Evolutionary conservation across 208 protist species (phyloP).

Genomic region (Wallacemonas sp.): DNA sequence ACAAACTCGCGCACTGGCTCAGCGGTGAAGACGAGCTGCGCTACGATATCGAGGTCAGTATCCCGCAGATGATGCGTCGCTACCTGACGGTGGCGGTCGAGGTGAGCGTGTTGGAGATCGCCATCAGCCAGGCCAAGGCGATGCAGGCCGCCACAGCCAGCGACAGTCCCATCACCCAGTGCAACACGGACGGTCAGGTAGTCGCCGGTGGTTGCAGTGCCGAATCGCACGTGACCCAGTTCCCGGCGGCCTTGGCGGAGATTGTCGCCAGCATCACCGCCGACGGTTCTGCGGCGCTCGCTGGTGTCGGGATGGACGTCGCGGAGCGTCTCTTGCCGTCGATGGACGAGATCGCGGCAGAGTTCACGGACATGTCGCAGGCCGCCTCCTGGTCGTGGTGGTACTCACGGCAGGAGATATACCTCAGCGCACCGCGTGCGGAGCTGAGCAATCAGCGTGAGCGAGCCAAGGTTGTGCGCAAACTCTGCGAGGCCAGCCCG

Average conservation of each 20-base stretch:
- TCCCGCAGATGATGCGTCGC: constrained; percentile 17
- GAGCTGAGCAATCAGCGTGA: neutral
- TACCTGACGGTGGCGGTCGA: constrained; percentile 11
- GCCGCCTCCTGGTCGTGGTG: constrained; percentile 17
- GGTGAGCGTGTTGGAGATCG: constrained; percentile 1
- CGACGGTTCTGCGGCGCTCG: neutral
- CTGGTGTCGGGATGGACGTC: neutral
- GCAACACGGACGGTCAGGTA: too few relatives aligned
- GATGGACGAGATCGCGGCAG: constrained; percentile 2
- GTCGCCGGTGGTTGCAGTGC: too few relatives aligned
- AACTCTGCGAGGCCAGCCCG: neutral
- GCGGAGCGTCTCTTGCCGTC: neutral
- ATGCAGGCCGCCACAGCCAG: neutral
- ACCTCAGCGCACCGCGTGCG: neutral
- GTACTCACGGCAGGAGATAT: constrained; percentile 14
- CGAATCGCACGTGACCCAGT: neutral
- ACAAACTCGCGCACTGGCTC: constrained; percentile 24
- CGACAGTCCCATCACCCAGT: too few relatives aligned
- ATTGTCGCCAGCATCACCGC: neutral
- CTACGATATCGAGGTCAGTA: constrained; percentile 23
- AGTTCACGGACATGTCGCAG: constrained; percentile 6
- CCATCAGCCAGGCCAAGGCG: neutral
- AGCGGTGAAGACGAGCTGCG: constrained; percentile 8
- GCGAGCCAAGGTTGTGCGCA: neutral
- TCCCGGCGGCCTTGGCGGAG: neutral